A percentile compares a stretch with the other conserved stretches of the same genome.
These are phyloP conservation scores for Globisporangium okanoganense DNA, from an alignment of 352 stramenopile genomes.

Conservation along the genomic window DNA sequence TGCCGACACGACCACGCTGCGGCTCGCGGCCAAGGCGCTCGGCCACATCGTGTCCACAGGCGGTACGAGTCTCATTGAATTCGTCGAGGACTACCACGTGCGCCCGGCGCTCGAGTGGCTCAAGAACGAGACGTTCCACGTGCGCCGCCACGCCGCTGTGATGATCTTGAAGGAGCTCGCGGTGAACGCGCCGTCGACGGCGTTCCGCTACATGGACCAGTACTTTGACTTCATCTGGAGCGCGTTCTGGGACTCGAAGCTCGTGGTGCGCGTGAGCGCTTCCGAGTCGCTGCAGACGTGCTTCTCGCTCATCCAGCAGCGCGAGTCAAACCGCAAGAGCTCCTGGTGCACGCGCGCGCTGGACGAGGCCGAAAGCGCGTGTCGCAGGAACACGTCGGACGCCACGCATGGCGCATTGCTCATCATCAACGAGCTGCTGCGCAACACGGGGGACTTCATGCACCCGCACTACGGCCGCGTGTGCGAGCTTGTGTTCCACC, in stretches of 20 bases:
- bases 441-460: conserved; percentile 89
- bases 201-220: conserved; percentile 86
- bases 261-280: conserved; percentile 74
- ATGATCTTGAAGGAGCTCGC: conserved; percentile 86
- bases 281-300: conserved; percentile 82
- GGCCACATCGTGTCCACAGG: conserved; percentile 87
- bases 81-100: conserved; percentile 88
- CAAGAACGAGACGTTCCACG: conserved; percentile 88
- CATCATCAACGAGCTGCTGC: conserved; percentile 84
- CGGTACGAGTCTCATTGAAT: conserved; percentile 84
- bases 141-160: conserved; percentile 79
- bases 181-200: conserved; percentile 82
- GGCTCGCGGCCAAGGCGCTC: conserved; percentile 70
- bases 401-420: conserved; percentile 77
- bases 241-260: conserved; percentile 81
- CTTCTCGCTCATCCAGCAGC: conserved; percentile 85
- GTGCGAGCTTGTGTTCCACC: conserved; percentile 69
- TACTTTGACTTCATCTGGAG: conserved; percentile 91
- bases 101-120: conserved; percentile 86
- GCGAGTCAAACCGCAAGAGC: conserved; percentile 84
- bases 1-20: conserved; percentile 67
- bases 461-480: conserved; percentile 75
- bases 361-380: conserved; percentile 71
- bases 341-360: conserved; percentile 77
- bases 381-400: conserved; percentile 73